These are phyloP conservation scores for Exophiala aquamarina DNA, from an alignment of 2,329 filamentous ascomycete genomes.

Conservation along the genomic window DNA sequence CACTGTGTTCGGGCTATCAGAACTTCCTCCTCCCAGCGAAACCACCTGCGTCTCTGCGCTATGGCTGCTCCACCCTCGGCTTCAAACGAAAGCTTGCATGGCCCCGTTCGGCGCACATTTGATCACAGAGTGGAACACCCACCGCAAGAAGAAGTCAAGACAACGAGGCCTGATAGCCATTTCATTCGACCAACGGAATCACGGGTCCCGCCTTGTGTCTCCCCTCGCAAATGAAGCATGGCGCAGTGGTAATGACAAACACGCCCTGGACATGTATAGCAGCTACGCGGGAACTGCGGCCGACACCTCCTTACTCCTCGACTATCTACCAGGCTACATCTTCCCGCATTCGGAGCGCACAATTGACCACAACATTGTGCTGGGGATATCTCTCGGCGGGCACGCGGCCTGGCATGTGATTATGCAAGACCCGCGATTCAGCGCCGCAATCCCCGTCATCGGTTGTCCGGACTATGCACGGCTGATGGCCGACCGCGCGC, in stretches of 20 bases:
- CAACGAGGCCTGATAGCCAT: slow-evolving; percentile 71
- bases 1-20: slow-evolving; percentile 77
- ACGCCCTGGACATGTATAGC: slow-evolving; percentile 91
- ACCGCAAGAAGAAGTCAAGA: slow-evolving; percentile 29
- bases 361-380: slow-evolving; percentile 65
- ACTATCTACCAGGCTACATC: slow-evolving; percentile 74
- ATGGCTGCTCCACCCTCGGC: slow-evolving; percentile 87
- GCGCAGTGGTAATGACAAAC: slow-evolving; percentile 73
- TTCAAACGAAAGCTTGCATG: slow-evolving; percentile 72
- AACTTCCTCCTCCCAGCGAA: slow-evolving; percentile 58
- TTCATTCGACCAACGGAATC: slow-evolving; percentile 90
- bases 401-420: slow-evolving; percentile 85
- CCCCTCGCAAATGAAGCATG: slow-evolving; percentile 72
- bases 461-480: slow-evolving; percentile 86
- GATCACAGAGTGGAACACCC: slow-evolving; percentile 66
- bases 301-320: slow-evolving; percentile 76
- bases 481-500: slow-evolving; percentile 77
- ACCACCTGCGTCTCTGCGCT: slow-evolving; percentile 65
- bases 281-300: slow-evolving; percentile 60
- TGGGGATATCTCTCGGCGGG: slow-evolving; percentile 83
- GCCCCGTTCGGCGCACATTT: slow-evolving; percentile 67
- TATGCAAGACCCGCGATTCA: slow-evolving; percentile 74
- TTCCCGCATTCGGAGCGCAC: slow-evolving; percentile 52
- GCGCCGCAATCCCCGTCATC: slow-evolving; percentile 75
- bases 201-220: slow-evolving; percentile 72